Evolutionary conservation across 352 stramenopile species (phyloP).

Genomic region (Saprolegnia diclina): DNA sequence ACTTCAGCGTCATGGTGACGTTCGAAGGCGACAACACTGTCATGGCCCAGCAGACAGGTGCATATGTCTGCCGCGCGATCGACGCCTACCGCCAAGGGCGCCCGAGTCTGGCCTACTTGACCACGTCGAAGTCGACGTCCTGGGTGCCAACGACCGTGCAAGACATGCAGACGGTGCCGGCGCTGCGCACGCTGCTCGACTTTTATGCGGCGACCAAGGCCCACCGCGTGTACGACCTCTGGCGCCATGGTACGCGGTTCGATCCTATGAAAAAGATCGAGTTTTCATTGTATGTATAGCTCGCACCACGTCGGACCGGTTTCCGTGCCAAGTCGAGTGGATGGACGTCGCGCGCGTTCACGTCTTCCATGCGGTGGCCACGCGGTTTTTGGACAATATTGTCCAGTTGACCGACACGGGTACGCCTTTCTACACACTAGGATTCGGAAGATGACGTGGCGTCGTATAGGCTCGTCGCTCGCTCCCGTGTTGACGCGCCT

Average conservation of each 20-base stretch:
- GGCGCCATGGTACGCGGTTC: not conserved
- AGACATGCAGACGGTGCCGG: conserved; percentile 34
- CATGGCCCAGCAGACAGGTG: conserved; percentile 89
- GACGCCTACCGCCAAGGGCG: conserved; percentile 43
- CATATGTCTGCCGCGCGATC: conserved; percentile 58
- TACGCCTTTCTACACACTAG: not conserved
- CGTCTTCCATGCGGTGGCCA: conserved; percentile 69
- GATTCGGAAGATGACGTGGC: not conserved
- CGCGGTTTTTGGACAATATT: conserved; percentile 50
- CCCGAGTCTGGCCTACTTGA: conserved; percentile 50
- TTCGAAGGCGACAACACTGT: conserved; percentile 97
- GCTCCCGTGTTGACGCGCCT: conserved; percentile 51
- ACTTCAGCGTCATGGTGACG: conserved; percentile 94
- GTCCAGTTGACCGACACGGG: conserved; percentile 37
- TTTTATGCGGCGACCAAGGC: conserved; percentile 52
- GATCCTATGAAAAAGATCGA: not conserved
- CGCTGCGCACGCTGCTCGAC: conserved; percentile 42
- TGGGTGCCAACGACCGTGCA: conserved; percentile 35
- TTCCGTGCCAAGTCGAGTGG: conserved; percentile 70
- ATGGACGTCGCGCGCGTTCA: conserved; percentile 64
- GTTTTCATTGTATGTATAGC: not conserved
- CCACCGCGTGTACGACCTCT: not conserved
- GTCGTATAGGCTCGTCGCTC: conserved; percentile 31
- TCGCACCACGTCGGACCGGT: conserved; percentile 36
- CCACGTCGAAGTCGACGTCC: conserved; percentile 27